phyloP scores from a whole-genome alignment of 768 basidiomycete genomes.

The Agaricus sinodeliciosus region DNA sequence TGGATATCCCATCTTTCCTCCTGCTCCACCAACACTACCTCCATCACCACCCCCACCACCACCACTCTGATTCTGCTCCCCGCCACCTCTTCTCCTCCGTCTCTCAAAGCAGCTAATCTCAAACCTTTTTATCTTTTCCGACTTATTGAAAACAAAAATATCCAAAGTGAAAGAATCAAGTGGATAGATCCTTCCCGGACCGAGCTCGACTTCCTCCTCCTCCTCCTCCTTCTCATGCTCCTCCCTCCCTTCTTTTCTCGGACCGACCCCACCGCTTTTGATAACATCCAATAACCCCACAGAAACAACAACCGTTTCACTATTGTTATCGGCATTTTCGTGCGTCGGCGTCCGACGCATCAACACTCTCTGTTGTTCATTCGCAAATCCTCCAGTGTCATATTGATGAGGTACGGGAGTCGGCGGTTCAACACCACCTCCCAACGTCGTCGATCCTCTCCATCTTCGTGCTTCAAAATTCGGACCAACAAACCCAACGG shows the following conservation, averaged over 20 bases:
- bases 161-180: constrained; percentile 75
- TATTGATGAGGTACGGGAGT: constrained; percentile 45
- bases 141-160: constrained; percentile 84
- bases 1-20: constrained; percentile 37
- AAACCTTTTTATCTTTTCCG: constrained; percentile 67
- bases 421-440: constrained; percentile 27
- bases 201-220: constrained; percentile 11
- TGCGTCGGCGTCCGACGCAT: constrained; percentile 14
- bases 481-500: constrained; percentile 39
- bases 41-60: constrained; percentile 23
- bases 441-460: constrained; percentile 29
- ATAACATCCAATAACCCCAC: constrained; percentile 42
- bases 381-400: constrained; percentile 36
- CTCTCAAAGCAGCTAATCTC: constrained; percentile 66
- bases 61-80: constrained; percentile 24
- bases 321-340: constrained; percentile 22
- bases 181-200: constrained; percentile 54
- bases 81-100: constrained; percentile 36
- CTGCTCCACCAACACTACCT: constrained; percentile 21
- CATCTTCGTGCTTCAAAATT: constrained; percentile 66
- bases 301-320: constrained; percentile 65
- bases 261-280: constrained; percentile 14
- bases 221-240: constrained; percentile 9
- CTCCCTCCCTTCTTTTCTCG: constrained; percentile 14
- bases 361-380: background rate